These are phyloP conservation scores for Pleoardoris graminearum DNA, from an alignment of 2,329 filamentous ascomycete species.

Conservation along the genomic window DNA sequence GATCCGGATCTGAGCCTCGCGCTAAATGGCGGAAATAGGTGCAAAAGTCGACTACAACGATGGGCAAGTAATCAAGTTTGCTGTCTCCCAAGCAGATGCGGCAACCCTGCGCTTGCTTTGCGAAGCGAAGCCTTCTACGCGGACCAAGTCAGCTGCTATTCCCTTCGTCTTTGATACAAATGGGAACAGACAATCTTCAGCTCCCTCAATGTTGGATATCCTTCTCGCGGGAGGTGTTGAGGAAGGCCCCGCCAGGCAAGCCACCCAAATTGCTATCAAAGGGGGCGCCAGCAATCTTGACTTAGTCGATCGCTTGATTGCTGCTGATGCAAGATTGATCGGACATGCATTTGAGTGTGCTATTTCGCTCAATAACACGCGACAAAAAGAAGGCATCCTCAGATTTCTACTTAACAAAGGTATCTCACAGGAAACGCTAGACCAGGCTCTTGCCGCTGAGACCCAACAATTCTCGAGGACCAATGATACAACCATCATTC, in stretches of 20 bases:
- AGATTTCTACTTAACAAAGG: constrained; percentile 30
- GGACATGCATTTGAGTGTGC: constrained; percentile 34
- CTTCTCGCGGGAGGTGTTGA: constrained; percentile 31
- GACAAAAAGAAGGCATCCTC: constrained; percentile 34
- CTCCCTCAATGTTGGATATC: constrained; percentile 32
- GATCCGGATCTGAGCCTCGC: no score
- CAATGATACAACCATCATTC: constrained; percentile 29
- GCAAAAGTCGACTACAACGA: constrained; percentile 31
- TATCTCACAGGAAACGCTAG: constrained; percentile 33
- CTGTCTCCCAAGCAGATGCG: constrained; percentile 34
- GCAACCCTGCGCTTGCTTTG: constrained; percentile 33
- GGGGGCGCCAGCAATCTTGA: constrained; percentile 39
- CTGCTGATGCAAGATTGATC: constrained; percentile 25
- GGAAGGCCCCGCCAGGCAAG: constrained; percentile 23
- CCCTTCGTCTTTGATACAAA: constrained; percentile 33
- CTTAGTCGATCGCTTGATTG: constrained; percentile 34
- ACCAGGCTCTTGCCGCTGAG: constrained; percentile 33
- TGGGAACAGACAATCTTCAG: constrained; percentile 25
- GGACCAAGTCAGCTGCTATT: constrained; percentile 31
- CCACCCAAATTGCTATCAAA: constrained; percentile 32
- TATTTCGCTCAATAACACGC: constrained; percentile 22
- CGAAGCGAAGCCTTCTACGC: constrained; percentile 21
- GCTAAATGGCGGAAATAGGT: neutral
- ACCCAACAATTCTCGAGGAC: constrained; percentile 23
- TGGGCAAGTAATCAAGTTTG: constrained; percentile 30